Evolutionary conservation across 2,329 filamentous ascomycete genomes (phyloP), one percentile per base, ranked within the genome.

Genomic region (Plenodomus lindquistii): DNA sequence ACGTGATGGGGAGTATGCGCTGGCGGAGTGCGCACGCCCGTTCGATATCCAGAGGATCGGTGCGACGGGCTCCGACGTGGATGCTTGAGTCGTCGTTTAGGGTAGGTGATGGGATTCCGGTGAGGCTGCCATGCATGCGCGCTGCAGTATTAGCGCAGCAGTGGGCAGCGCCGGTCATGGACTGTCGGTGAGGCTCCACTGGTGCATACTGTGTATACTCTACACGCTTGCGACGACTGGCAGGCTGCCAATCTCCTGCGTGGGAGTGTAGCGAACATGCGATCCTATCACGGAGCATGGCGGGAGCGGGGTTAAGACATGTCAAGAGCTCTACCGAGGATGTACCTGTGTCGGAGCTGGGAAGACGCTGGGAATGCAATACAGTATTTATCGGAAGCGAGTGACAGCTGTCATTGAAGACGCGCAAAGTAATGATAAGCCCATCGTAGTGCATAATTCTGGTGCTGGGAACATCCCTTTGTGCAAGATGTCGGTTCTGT

Each of bases 81-180:
- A 15, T 13, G 6, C 6, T 31, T 31, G 27, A 13, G 27, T 31
- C n/a, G 27, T 31, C 27, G 27, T 4, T 31, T 13, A 11, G 27
- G 27, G 27, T 31, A 31, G 15, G 15, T 31, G 27, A 31, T 31
- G 9, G 11, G 27, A n/a, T 31, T 31, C 60, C 62, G 59, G 60
- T 65, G 59, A 63, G 60, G 62, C 60, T 65, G 57, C 59, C 48
- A 58, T 53, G 58, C 61, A 52, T 59, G 52, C 40, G 37, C 21
- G 48, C 42, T 53, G 46, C 49, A 52, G 36, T 47, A 37, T 44
- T 31, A 37, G 45, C 46, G 40, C 52, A 51, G 50, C 42, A 46
- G 44, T 35, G 39, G 48, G 51, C 52, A 51, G 44, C 41, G 49
- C 55, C 55, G 50, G 55, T 63, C 48, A 52, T 51, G 41, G 50